Base-by-base conservation (phyloP, 371 early-diverging fungal species). In the Rhizopus arrhizus region DNA sequence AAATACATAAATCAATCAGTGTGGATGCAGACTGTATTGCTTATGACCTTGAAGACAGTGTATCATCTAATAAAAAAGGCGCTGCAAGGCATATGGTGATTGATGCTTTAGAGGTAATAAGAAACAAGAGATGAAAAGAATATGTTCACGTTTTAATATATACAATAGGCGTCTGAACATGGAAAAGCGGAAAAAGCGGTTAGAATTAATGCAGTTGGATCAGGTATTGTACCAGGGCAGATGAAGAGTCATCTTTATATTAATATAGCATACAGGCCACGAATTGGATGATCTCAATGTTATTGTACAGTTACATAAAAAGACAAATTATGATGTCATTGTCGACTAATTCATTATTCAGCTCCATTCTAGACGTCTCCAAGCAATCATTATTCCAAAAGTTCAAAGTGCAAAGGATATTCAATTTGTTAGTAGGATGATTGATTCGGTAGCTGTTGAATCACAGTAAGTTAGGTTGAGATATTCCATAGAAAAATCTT, bases 21-120 rank as follows among this genome's bases (percentile, higher is more conserved):
- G 67, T 87, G 13, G 69, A 65, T 3, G 90, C 87, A 8, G 96
- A 96, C 70, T 89, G 91, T 67, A 75, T 94, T 13, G 91, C 94
- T 16, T 93, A 91, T 65, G 96, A 96, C 64, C 80, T 96, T 11
- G 96, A 96, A 65, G 96, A 96, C 70, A 89, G 93, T 32, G 96
- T 96, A 1, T 79, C 94, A 0, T 59, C 85, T 9, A 90, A 86
- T 66, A 83, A 90, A 56, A 96, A 95, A 61, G 91, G 89, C 8
- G 77, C 78, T 38, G 94, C 94, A 12, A 82, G 95, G 35, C 67
- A 85, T 57, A 77, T 88, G 73, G 87, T 94, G 0, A 85, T 88
- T 55, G 81, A 87, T 63, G 92, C 93, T 22, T 74, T 92, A 32
- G 85, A 85, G 72, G 89, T 87, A 66, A 59, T 68, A 50, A 31